Base-by-base conservation (phyloP, 2,329 filamentous ascomycete species). In the Fusarium sp. region DNA sequence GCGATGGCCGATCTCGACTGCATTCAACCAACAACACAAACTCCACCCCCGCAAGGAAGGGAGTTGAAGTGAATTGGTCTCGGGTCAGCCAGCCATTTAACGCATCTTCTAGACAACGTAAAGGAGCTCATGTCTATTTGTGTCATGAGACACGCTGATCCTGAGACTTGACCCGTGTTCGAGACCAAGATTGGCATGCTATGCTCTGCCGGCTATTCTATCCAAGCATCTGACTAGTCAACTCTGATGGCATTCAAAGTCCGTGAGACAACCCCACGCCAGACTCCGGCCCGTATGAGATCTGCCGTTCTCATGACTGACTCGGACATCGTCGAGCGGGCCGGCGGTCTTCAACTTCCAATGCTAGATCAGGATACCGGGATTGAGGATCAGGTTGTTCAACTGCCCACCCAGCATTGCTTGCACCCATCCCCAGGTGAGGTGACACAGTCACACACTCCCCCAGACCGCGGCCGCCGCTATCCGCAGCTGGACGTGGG, bases 331-430 rank as follows among this genome's bases (percentile, higher is more conserved):
- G 58, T 54, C 32, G 33, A 63, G 38, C 43, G 54, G 43, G 22
- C 69, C 58, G 47, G 32, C 25, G 60, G 27, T 54, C 32, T 33
- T 30, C 45, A 11, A 30, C 12, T n/a, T 47, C 43, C 43, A 47
- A 47, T 30, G 38, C 17, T 22, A 52, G 30, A 52, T 63, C 45
- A 63, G 30, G 33, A 38, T 63, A 52, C 47, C 27, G 30, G 45
- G 56, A 52, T 52, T 58, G 47, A 58, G 63, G 62, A 73, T 77
- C 67, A 75, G 63, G 65, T 67, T 72, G 63, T 77, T 64, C 27
- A 68, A 64, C 70, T 76, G 72, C 30, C 71, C 74, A 71, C 74
- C 40, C 60, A 50, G 66, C 63, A 27, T 17, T 47, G 32, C 27
- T 15, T 35, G 66, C 58, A 58, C 56, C 22, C 35, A 68, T 61